Conservation (phyloP, 1,284 basidiomycete species). For the Ceratobasidium sp. region DNA sequence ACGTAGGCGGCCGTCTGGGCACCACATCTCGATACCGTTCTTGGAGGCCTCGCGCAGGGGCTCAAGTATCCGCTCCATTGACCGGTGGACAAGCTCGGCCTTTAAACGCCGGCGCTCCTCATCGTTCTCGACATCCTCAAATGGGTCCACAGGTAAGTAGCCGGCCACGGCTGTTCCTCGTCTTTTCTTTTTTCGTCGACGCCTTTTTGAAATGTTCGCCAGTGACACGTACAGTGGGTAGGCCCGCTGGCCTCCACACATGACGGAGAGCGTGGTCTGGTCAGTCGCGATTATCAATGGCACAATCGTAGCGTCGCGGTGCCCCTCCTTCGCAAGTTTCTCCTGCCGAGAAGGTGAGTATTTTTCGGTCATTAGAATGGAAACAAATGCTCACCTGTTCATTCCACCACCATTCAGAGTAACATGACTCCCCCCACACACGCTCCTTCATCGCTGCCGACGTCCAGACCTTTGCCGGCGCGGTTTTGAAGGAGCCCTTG, state of each 20-base stretch:
- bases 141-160: constrained; percentile 29
- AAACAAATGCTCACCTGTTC: neutral
- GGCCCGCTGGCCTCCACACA: constrained; percentile 37
- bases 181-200: constrained; percentile 9
- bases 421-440: neutral
- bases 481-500: neutral
- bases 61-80: constrained; percentile 37
- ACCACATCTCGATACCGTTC: constrained; percentile 29
- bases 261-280: constrained; percentile 38
- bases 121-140: constrained; percentile 18
- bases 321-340: neutral
- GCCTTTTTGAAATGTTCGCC: constrained; percentile 40
- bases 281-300: constrained; percentile 27
- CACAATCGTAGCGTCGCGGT: neutral
- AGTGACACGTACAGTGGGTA: constrained; percentile 40
- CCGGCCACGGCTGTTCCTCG: constrained; percentile 21
- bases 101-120: constrained; percentile 2
- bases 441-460: neutral
- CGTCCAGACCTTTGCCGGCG: neutral
- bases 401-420: constrained; percentile 14
- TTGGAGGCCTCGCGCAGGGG: constrained; percentile 14
- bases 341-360: neutral
- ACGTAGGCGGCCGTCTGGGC: constrained; percentile 40
- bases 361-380: neutral
- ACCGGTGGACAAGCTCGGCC: constrained; percentile 41